Conservation (phyloP, 176 grass and related monocot species). For the Carex kokanica region DNA sequence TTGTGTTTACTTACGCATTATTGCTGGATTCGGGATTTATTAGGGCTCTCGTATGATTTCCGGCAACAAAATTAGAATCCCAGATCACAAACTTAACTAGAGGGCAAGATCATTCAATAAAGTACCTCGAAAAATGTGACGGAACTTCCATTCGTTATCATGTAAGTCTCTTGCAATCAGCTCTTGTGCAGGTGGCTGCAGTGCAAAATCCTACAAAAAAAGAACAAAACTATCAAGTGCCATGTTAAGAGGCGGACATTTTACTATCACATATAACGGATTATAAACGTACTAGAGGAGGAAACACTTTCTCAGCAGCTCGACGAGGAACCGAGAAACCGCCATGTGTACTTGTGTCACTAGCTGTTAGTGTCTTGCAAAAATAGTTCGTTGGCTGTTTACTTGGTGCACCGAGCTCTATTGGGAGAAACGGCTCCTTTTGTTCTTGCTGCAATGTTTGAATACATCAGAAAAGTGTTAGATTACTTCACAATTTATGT, state of each 20-base stretch:
- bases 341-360: constrained; percentile 95
- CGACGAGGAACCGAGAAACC: constrained; percentile 93
- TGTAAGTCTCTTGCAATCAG: constrained; percentile 79
- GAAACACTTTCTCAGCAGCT: constrained; percentile 97
- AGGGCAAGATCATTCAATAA: neutral
- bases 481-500: neutral
- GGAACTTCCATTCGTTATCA: constrained; percentile 98
- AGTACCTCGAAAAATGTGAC: constrained; percentile 91
- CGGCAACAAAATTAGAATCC: neutral
- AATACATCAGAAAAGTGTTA: neutral
- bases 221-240: constrained; percentile 27
- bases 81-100: neutral
- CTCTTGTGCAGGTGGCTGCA: constrained; percentile 86
- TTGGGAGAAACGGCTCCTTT: constrained; percentile 81
- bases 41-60: neutral
- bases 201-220: constrained; percentile 74
- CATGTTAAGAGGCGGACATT: neutral
- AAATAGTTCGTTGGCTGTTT: constrained; percentile 98
- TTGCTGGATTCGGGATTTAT: neutral
- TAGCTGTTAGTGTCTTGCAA: constrained; percentile 95
- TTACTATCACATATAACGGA: neutral
- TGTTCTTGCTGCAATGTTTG: constrained; percentile 63
- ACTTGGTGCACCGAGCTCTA: constrained; percentile 67
- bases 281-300: constrained; percentile 58
- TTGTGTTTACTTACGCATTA: neutral